Evolutionary conservation across 441 rosid species (phyloP), one percentile per base, ranked within the genome.

Genomic region (Pelargonium exstipulatum): DNA sequence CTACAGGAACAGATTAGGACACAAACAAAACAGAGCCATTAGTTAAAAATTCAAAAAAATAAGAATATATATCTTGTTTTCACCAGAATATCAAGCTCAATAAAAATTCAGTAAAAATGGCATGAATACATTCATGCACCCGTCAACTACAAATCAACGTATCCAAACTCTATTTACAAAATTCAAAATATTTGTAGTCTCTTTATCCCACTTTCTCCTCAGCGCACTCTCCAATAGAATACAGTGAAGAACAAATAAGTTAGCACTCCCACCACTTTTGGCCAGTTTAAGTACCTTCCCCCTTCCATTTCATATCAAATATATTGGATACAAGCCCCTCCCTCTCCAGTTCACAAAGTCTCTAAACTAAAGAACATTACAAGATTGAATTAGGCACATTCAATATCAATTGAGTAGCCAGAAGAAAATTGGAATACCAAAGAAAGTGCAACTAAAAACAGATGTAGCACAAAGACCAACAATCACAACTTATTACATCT

Each of bases 371-470:
- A 45, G n/a, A n/a, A 49, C 7, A 17, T 55, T 55, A 55, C 26
- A 55, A 6, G 18, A 55, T 18, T 55, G 20, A 53, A 55, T 6
- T 55, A 55, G 26, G 62, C 4, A 8, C 12, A 55, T 17, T 55
- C 26, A 58, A 13, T 35, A 22, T 29, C 14, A 22, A 13, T 10
- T 9, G 35, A 58, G 20, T 57, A 26, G 22, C 57, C 57, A 49
- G 18, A 49, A 49, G 12, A 51, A 14, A 8, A 1, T n/a, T 49
- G 29, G 62, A 5, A 37, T 6, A 37, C 42, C 42, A 37, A 37
- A 37, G 42, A 62, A 62, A 62, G 65, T 62, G 32, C 43, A 62
- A 40, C 43, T 62, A 62, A 29, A 26, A 62, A 60, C 40, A 60
- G 64, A 62, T 26, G 65, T 62, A 29, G 42, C 65, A 29, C 57